Evolutionary conservation across 768 basidiomycete species (phyloP).

Genomic region (Gloeostereum incarnatum): DNA sequence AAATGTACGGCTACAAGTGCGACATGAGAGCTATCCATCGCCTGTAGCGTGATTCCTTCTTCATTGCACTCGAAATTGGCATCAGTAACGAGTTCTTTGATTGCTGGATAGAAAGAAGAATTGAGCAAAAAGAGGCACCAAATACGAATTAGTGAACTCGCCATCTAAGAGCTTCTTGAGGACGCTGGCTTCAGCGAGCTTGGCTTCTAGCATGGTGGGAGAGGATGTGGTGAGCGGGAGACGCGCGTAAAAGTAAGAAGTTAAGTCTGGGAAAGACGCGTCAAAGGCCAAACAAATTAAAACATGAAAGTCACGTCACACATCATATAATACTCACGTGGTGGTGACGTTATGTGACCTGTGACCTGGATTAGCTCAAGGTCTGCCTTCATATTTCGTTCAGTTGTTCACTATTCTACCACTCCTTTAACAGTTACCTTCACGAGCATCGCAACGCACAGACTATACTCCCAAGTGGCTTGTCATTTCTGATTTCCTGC

Average conservation of each 20-base stretch:
- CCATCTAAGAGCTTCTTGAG: conserved; percentile 93
- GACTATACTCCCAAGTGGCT: too few species aligned
- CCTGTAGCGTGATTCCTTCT: conserved; percentile 90
- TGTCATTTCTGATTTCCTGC: too few species aligned
- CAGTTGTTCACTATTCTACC: too few species aligned
- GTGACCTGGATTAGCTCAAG: too few species aligned
- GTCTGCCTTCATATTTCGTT: too few species aligned
- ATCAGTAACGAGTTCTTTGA: conserved; percentile 96
- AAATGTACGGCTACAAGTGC: conserved; percentile 90
- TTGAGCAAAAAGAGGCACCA: background rate
- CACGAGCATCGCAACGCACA: too few species aligned
- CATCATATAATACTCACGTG: too few species aligned
- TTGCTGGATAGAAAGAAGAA: conserved; percentile 39
- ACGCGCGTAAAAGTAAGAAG: background rate
- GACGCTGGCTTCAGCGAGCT: conserved; percentile 76
- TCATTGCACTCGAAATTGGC: conserved; percentile 98
- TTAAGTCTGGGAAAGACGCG: too few species aligned
- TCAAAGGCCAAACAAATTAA: too few species aligned
- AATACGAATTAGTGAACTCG: conserved; percentile 23
- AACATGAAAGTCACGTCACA: too few species aligned
- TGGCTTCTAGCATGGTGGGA: conserved; percentile 77
- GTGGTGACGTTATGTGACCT: too few species aligned
- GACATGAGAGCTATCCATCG: conserved; percentile 99
- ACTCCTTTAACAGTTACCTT: too few species aligned
- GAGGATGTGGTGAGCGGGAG: conserved; percentile 6